A percentile compares a stretch with the other conserved stretches of the same genome.
Evolutionary conservation across 495 filamentous ascomycete genomes (phyloP).

Genomic region (Penicillium macrosclerotiorum): DNA sequence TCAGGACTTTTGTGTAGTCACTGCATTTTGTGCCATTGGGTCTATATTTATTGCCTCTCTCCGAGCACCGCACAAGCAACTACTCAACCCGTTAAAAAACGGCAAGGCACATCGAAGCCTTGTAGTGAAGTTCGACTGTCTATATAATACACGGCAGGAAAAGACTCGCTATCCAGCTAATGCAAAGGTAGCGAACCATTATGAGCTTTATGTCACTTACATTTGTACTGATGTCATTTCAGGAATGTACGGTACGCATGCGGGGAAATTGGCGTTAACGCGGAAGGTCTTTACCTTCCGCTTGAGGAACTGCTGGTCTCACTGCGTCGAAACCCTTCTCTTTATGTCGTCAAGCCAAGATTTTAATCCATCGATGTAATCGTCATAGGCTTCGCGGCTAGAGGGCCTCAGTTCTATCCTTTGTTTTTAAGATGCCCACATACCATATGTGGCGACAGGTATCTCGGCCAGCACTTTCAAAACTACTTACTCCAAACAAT

Average conservation of each 20-base stretch:
- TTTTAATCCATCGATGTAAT: not conserved
- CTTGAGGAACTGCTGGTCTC: not conserved
- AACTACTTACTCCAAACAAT: not conserved
- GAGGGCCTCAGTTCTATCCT: not conserved
- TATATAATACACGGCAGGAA: slow-evolving; percentile 8
- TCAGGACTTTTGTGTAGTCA: no score
- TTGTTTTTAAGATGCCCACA: not conserved
- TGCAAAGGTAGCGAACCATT: slow-evolving; percentile 4
- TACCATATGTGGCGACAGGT: not conserved
- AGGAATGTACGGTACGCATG: not conserved
- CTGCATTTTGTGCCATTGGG: no score
- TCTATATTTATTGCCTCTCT: no score
- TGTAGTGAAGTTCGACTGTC: slow-evolving; percentile 5
- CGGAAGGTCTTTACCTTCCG: not conserved
- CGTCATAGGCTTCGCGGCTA: slow-evolving; percentile 1
- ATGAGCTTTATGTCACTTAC: slow-evolving; percentile 7
- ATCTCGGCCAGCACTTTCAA: not conserved
- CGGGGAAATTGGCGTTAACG: not conserved
- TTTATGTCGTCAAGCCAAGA: not conserved
- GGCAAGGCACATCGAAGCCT: slow-evolving; percentile 4
- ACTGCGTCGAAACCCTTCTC: not conserved
- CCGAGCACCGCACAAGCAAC: not conserved
- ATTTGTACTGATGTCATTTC: not conserved
- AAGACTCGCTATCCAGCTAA: slow-evolving; percentile 9
- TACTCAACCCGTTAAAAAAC: slow-evolving; percentile 8